Base-by-base conservation (phyloP, 2,329 filamentous ascomycete species). In the Trichoderma aggressivum region DNA sequence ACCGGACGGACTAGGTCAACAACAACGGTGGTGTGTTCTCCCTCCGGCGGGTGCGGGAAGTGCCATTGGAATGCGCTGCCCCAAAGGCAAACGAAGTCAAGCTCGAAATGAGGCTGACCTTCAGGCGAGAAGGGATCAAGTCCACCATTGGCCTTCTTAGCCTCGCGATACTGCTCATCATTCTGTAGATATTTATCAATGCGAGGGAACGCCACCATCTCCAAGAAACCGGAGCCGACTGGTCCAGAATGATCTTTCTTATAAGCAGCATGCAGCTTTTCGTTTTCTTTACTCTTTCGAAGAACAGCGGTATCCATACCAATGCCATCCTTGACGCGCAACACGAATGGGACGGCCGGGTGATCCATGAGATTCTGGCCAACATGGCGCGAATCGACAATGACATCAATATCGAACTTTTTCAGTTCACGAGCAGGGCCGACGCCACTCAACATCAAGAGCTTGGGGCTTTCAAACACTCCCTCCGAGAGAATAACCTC, bases 291-390 rank as follows among this genome's bases (percentile, higher is more conserved):
- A 80, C 80, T 43, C 64, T 80, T 75, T 14, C 82, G 80, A 1
- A 85, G 81, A 14, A 85, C 75, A 50, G 82, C 75, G 55, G 82
- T 75, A 55, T 85, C 83, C 7, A 84, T 76, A 24, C 80, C 79
- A 68, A 77, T 79, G 43, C 80, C 78, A 60, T 85, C 80, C 73
- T 82, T 80, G 74, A 84, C 75, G 10, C 84, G 80, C 59, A 85
- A 85, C 11, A 86, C 81, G 66, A 86, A 81, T 1, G 84, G 82
- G 28, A 89, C 82, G 72, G 86, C 86, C 56, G 86, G 86, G 56
- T 89, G 88, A 76, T 92, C 89, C 71, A 89, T 82, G 3, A 92
- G 82, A 79, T 91, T 89, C 70, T 85, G 86, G 6, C 90, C 90
- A 4, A 92, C 89, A 56, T 90, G 88, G 0, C 86, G 86, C 0